Evolutionary conservation across 495 filamentous ascomycete species (phyloP).

Genomic region (Diplogelasinospora grovesii): DNA sequence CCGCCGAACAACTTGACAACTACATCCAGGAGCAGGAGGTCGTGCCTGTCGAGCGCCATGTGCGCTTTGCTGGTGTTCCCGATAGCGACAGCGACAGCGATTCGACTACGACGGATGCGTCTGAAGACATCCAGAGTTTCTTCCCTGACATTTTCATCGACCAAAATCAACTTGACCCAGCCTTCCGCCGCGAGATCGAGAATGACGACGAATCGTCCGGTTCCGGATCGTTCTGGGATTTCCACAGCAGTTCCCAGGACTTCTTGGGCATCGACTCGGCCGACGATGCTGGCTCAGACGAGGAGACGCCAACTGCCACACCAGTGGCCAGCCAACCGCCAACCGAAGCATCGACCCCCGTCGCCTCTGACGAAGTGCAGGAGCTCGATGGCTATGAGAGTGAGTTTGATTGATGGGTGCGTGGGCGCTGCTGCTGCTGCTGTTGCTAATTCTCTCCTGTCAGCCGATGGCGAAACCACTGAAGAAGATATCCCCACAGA

Average conservation of each 20-base stretch:
- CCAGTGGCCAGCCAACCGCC: constrained; percentile 46
- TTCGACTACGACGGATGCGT: constrained; percentile 39
- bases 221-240: constrained; percentile 41
- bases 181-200: constrained; percentile 63
- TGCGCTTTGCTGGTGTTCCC: constrained; percentile 44
- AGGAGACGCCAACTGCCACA: constrained; percentile 29
- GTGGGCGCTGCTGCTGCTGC: constrained; percentile 10
- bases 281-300: constrained; percentile 19
- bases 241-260: constrained; percentile 24
- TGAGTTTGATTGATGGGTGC: constrained; percentile 41
- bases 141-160: constrained; percentile 68
- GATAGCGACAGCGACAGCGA: constrained; percentile 40
- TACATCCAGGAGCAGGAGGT: constrained; percentile 43
- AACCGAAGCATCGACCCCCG: constrained; percentile 31
- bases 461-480: constrained; percentile 81
- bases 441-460: constrained; percentile 46
- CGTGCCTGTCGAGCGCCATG: constrained; percentile 43
- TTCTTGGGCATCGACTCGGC: constrained; percentile 20
- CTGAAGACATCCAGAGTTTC: constrained; percentile 42
- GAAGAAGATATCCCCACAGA: constrained; percentile 72
- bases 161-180: constrained; percentile 62
- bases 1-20: constrained; percentile 34
- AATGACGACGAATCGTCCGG: constrained; percentile 43
- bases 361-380: constrained; percentile 34
- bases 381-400: constrained; percentile 74